Base-by-base conservation (phyloP, 768 basidiomycete genomes). In the Termitomyces eurrhizus region DNA sequence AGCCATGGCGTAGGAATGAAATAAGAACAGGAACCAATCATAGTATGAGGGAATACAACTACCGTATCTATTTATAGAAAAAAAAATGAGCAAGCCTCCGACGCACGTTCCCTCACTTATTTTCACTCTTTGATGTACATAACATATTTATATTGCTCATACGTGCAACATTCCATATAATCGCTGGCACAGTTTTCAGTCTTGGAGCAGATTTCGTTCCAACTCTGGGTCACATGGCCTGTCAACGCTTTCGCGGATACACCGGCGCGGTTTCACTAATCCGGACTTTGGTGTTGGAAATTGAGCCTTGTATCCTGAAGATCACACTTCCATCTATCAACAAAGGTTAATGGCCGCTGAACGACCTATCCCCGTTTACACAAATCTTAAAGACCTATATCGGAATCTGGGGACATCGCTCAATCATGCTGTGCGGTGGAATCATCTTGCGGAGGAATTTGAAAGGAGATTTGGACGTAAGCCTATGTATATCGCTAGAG, bases 401-500 rank as follows among this genome's bases (percentile, higher is more conserved):
- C 76, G 77, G 4, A 81, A 78, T 63, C 69, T 83, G 4, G 79
- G 80, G 3, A 79, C 81, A 3, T 82, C 85, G 2, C 65, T 87
- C 53, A 77, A 79, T 45, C 83, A 89, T 65, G 80, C 79, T 59
- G 73, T 74, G 51, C 79, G 87, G 48, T 92, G 87, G 87, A 78
- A 84, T 64, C 72, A 78, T 33, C 81, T 92, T 41, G 78, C 79
- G 1, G 74, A 79, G 29, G 80, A 88, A 66, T 93, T 90, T 69
- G 75, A 80, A 66, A 74, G 69, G 57, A 79, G 84, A 59, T 92
- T 89, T 64, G 88, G 88, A 6, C 77, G 78, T 62, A 83, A 81
- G 56, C 89, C 91, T 13, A 75, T 82, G 5, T 87, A 87, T 64
- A 89, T 93, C 65, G 83, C 83, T 7, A 77, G 90, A 67, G 90